Evolutionary conservation across 768 basidiomycete genomes (phyloP).

Genomic region (Goffeauzyma gilvescens): DNA sequence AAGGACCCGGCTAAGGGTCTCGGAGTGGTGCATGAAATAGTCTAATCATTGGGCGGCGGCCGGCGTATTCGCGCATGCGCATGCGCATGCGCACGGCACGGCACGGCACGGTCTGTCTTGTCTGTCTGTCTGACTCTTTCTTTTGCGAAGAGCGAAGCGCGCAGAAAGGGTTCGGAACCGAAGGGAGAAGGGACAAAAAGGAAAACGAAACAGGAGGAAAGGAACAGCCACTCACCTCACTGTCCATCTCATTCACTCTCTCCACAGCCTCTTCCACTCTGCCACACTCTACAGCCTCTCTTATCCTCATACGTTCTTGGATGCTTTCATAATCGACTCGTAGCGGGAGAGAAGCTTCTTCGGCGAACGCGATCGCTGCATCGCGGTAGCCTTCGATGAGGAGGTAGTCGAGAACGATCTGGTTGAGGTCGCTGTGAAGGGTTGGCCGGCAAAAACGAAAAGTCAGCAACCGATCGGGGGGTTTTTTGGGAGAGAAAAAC

Average conservation of each 20-base stretch:
- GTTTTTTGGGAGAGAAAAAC: too few relatives aligned
- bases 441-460: too few relatives aligned
- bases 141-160: too few relatives aligned
- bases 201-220: not conserved
- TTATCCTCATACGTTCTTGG: conserved; percentile 81
- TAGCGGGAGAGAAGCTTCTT: conserved; percentile 47
- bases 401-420: conserved; percentile 89
- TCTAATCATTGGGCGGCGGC: conserved; percentile 76
- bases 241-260: conserved; percentile 86
- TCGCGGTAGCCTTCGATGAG: conserved; percentile 94
- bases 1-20: conserved; percentile 46
- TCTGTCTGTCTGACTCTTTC: too few relatives aligned
- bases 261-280: conserved; percentile 89
- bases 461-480: too few relatives aligned
- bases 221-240: conserved; percentile 53
- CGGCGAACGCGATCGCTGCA: conserved; percentile 83
- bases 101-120: too few relatives aligned
- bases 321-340: conserved; percentile 80
- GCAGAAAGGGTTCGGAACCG: not conserved
- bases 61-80: too few relatives aligned
- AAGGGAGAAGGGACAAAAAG: not conserved
- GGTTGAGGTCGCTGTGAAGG: conserved; percentile 62
- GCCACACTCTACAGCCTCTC: conserved; percentile 80
- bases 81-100: too few relatives aligned
- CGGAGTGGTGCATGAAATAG: conserved; percentile 96